Conservation (phyloP, 306 rosid genomes). For the Vigna unguiculata region DNA sequence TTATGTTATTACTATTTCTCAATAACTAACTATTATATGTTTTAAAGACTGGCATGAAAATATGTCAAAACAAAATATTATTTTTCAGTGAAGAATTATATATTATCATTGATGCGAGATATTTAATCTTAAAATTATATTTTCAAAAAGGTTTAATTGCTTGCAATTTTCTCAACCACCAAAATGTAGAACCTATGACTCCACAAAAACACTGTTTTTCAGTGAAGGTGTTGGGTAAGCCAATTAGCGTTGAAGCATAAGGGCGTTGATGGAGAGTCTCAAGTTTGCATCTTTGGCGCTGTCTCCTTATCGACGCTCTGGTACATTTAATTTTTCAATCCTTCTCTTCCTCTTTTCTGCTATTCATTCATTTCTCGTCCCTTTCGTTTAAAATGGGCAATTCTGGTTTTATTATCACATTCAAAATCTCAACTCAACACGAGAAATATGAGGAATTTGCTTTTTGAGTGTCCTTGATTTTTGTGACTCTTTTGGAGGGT, state of each 20-base stretch:
- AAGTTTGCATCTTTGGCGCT: constrained; percentile 40
- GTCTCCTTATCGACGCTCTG: constrained; percentile 34
- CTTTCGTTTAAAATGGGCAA: not conserved
- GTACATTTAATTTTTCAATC: constrained; percentile 25
- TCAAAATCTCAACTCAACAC: constrained; percentile 6
- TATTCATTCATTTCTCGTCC: not conserved
- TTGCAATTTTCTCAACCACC: constrained; percentile 44
- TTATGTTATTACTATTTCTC: no score
- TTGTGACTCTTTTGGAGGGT: constrained; percentile 21
- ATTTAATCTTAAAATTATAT: no score
- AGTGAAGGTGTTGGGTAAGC: not conserved
- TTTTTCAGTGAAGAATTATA: no score
- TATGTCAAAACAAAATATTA: no score
- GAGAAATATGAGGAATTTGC: not conserved
- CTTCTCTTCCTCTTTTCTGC: not conserved
- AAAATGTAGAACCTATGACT: constrained; percentile 15
- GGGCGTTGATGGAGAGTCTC: constrained; percentile 40
- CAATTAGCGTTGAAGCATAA: not conserved
- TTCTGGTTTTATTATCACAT: not conserved
- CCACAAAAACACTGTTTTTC: not conserved
- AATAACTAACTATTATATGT: no score
- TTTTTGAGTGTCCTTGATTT: not conserved
- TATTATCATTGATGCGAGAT: no score
- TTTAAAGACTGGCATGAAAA: no score
- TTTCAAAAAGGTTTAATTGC: not conserved